phyloP scores from a whole-genome alignment of 2,329 filamentous ascomycete species.

The Colletotrichum sp. region DNA sequence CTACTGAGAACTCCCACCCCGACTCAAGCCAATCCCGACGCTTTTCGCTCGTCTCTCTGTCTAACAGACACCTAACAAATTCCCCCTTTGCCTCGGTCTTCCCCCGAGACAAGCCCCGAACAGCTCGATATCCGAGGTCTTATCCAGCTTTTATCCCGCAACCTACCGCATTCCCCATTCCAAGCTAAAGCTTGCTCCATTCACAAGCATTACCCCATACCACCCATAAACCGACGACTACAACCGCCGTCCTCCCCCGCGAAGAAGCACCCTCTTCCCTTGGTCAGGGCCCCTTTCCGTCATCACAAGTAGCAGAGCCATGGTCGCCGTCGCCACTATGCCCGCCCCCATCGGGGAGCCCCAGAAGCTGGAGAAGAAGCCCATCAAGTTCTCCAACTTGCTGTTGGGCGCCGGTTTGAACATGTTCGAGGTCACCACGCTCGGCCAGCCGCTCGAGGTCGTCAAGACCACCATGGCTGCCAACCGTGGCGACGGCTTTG shows the following conservation, averaged over 20 bases:
- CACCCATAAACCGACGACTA: constrained; percentile 14
- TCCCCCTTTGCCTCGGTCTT: constrained; percentile 5
- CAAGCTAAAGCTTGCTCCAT: constrained; percentile 3
- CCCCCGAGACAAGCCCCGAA: constrained; percentile 13
- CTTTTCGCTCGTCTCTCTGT: not conserved
- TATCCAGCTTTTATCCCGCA: constrained; percentile 15
- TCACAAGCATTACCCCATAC: constrained; percentile 12
- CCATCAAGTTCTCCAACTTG: constrained; percentile 99
- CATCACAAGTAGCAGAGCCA: constrained; percentile 55
- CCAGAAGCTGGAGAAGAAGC: constrained; percentile 90
- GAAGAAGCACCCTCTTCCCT: constrained; percentile 93
- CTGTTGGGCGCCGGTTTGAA: constrained; percentile 92
- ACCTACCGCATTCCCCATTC: constrained; percentile 12
- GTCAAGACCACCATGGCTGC: constrained; percentile 99
- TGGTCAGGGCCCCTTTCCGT: constrained; percentile 89
- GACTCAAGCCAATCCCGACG: constrained; percentile 1
- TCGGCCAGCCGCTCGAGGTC: constrained; percentile 89
- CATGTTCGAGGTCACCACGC: constrained; percentile 83
- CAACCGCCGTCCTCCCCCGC: constrained; percentile 46
- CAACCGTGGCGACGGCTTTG: constrained; percentile 89
- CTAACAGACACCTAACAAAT: not conserved
- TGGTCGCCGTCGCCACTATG: constrained; percentile 65
- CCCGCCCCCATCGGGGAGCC: constrained; percentile 53
- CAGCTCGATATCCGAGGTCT: constrained; percentile 22
- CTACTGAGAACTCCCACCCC: not conserved